Evolutionary conservation across 306 rosid genomes (phyloP).

Genomic region (Sesbania bispinosa): DNA sequence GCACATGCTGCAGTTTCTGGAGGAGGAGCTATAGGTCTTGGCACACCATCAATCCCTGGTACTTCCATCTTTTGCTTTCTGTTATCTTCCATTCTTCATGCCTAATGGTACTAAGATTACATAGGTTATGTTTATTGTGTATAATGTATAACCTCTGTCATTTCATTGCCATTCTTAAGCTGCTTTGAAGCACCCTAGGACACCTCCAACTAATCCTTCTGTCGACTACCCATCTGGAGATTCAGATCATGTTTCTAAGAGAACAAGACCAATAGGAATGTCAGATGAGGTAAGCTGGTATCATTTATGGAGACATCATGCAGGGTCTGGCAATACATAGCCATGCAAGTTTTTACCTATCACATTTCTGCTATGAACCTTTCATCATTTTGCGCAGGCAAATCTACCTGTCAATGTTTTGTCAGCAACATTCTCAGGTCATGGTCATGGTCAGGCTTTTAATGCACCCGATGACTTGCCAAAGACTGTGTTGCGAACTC

Average conservation of each 20-base stretch:
- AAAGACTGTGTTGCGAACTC: slow-evolving; percentile 61
- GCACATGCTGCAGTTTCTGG: slow-evolving; percentile 83
- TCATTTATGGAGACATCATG: neutral
- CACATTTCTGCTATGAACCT: neutral
- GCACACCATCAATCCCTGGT: slow-evolving; percentile 94
- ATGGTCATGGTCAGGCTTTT: slow-evolving; percentile 65
- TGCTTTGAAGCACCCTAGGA: slow-evolving; percentile 91
- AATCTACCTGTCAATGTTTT: slow-evolving; percentile 79
- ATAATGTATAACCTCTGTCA: slow-evolving; percentile 5
- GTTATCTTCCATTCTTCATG: neutral
- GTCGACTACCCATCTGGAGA: slow-evolving; percentile 88
- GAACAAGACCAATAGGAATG: slow-evolving; percentile 82
- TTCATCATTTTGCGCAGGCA: slow-evolving; percentile 49
- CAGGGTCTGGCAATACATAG: neutral
- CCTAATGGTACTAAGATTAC: slow-evolving; percentile 10
- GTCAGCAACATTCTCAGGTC: slow-evolving; percentile 67
- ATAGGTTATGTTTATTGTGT: slow-evolving; percentile 12
- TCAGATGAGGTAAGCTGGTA: slow-evolving; percentile 65
- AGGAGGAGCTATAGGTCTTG: slow-evolving; percentile 88
- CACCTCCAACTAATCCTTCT: slow-evolving; percentile 95
- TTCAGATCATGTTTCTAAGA: slow-evolving; percentile 83
- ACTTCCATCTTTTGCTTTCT: slow-evolving; percentile 27
- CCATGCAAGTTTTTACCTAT: neutral
- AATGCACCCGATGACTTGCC: slow-evolving; percentile 91
- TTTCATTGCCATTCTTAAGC: slow-evolving; percentile 44